phyloP scores from a whole-genome alignment of 768 basidiomycete species.

The Leucocoprinus leucothites region DNA sequence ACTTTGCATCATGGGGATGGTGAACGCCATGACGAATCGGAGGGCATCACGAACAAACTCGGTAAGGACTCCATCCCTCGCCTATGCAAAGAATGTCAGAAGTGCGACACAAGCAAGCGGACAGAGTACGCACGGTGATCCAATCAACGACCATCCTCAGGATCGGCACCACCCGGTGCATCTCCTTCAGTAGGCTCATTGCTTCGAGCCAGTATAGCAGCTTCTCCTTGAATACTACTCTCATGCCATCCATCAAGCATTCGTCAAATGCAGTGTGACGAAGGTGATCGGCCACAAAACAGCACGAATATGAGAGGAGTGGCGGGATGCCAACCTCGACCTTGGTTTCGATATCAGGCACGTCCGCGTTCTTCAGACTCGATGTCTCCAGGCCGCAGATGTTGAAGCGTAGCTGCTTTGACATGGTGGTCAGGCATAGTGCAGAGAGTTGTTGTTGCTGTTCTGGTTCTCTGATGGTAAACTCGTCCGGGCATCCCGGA shows the following conservation, averaged over 20 bases:
- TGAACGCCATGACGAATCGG: slow-evolving; percentile 18
- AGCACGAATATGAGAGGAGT: slow-evolving; percentile 26
- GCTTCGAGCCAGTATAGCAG: slow-evolving; percentile 32
- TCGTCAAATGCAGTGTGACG: neutral
- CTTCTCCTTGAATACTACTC: slow-evolving; percentile 19
- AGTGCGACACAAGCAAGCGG: neutral
- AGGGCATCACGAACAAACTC: slow-evolving; percentile 18
- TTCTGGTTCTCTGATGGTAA: slow-evolving; percentile 14
- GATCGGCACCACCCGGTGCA: slow-evolving; percentile 7
- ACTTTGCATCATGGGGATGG: slow-evolving; percentile 16
- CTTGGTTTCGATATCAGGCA: slow-evolving; percentile 19
- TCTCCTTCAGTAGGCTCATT: slow-evolving; percentile 21
- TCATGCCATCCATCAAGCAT: slow-evolving; percentile 13
- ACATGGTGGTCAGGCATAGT: slow-evolving; percentile 25
- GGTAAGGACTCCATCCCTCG: neutral
- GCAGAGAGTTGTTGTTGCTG: slow-evolving; percentile 20
- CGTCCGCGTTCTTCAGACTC: slow-evolving; percentile 23
- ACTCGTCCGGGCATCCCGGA: slow-evolving; percentile 12
- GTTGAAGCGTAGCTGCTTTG: slow-evolving; percentile 28
- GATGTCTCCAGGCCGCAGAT: slow-evolving; percentile 30
- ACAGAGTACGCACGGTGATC: slow-evolving; percentile 12
- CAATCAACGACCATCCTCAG: slow-evolving; percentile 7
- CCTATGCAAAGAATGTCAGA: neutral
- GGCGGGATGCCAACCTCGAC: slow-evolving; percentile 20
- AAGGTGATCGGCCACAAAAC: slow-evolving; percentile 30